These are phyloP conservation scores for Backusella liffmaniae DNA, from an alignment of 192 early-diverging fungal species.

Conservation along the genomic window DNA sequence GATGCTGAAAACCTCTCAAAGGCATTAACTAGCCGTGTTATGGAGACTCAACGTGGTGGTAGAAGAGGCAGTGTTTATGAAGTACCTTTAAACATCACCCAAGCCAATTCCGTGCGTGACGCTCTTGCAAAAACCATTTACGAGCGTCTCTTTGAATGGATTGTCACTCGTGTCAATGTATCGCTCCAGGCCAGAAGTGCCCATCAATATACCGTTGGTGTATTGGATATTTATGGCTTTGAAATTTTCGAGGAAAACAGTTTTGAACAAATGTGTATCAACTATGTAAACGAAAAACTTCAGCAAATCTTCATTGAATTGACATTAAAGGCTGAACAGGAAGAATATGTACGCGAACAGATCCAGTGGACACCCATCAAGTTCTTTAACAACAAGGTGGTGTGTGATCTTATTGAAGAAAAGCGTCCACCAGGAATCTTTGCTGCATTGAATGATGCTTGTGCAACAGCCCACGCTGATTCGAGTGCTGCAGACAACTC, in stretches of 20 bases:
- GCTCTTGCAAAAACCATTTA: slow-evolving; percentile 95
- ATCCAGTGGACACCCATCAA: slow-evolving; percentile 99
- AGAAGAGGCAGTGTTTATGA: slow-evolving; percentile 77
- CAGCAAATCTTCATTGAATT: slow-evolving; percentile 99
- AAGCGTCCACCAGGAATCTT: slow-evolving; percentile 93
- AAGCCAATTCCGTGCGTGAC: slow-evolving; percentile 88
- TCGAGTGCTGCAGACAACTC: slow-evolving; percentile 75
- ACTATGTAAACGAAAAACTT: slow-evolving; percentile 96
- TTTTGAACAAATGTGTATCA: slow-evolving; percentile 99
- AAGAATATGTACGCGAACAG: slow-evolving; percentile 94
- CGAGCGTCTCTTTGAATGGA: slow-evolving; percentile 97
- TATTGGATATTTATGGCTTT: slow-evolving; percentile 99
- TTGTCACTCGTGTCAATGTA: slow-evolving; percentile 88
- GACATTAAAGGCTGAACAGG: slow-evolving; percentile 97
- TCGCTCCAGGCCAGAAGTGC: slow-evolving; percentile 71
- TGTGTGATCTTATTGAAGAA: slow-evolving; percentile 97
- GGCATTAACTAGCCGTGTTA: slow-evolving; percentile 63
- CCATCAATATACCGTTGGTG: slow-evolving; percentile 77
- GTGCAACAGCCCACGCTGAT: slow-evolving; percentile 95
- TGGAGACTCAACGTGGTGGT: slow-evolving; percentile 76
- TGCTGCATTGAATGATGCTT: slow-evolving; percentile 95
- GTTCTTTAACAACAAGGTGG: slow-evolving; percentile 99
- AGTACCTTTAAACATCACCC: slow-evolving; percentile 86
- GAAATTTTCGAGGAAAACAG: slow-evolving; percentile 95
- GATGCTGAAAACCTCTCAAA: slow-evolving; percentile 59